Evolutionary conservation across 257 asterid genomes (phyloP), one percentile per base, ranked within the genome.

Genomic region (Jacaranda copaia): DNA sequence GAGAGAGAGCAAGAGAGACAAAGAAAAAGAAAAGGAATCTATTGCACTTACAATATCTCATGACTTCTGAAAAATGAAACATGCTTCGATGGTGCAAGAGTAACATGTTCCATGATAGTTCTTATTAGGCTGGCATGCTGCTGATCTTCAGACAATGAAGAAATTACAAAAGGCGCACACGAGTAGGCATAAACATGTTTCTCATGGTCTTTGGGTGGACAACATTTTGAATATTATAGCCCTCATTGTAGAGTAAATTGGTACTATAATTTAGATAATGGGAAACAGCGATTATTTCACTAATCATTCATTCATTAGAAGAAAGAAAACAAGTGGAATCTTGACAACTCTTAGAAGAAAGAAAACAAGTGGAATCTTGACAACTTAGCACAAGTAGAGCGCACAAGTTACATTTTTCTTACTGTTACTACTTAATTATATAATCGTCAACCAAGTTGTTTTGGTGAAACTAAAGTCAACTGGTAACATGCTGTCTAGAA

Each of bases 41-140:
- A n/a, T 55, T 40, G 6, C 68, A 55, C 51, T 57, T 66, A 46
- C 35, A 55, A 20, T 43, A 64, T 76, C 62, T 76, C 70, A 68
- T 45, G 5, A 25, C 13, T 25, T 0, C 38, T 40, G 55, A 61
- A 64, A 53, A 74, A 38, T 18, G 1, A 20, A 52, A 51, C 12
- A 6, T 25, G 32, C 2, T 25, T 25, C 2, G 1, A 25, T 25
- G 1, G 43, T 19, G 13, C 65, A 36, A 20, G 72, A 62, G 79
- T 49, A 16, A 53, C 73, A 56, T 64, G 79, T 40, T 38, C 56
- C 79, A 13, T 52, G 19, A 45, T 45, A 45, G 51, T 45, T 59
- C 10, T 4, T 11, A 11, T 55, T 56, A 16, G 35, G 38, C 48
- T 14, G 56, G 56, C 53, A 1, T 8, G 14, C 0, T 13, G 0